Conservation (phyloP, 495 filamentous ascomycete genomes). For the Hyphodiscus hymeniophilus region DNA sequence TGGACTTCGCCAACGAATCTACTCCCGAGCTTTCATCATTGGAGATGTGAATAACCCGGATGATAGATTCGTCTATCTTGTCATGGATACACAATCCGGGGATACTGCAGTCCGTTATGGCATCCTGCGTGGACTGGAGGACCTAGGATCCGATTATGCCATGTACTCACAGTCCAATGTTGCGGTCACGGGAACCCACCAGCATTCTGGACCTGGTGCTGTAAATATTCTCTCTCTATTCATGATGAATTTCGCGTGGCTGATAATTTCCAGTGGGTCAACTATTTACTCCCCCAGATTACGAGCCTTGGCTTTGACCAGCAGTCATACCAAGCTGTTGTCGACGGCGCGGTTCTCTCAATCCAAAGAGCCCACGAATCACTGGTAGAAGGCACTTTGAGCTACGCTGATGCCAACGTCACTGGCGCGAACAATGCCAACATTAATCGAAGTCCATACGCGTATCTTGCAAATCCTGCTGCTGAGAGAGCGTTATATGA, state of each 20-base stretch:
- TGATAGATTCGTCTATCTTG: constrained; percentile 80
- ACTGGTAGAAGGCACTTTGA: constrained; percentile 50
- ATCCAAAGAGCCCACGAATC: constrained; percentile 78
- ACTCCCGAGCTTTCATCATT: constrained; percentile 85
- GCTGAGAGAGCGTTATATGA: constrained; percentile 67
- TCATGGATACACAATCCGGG: constrained; percentile 74
- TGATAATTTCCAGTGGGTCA: constrained; percentile 53
- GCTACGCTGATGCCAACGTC: constrained; percentile 28
- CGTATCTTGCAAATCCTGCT: constrained; percentile 83
- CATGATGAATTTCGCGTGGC: too few species aligned
- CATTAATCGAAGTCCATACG: constrained; percentile 77
- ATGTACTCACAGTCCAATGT: constrained; percentile 72
- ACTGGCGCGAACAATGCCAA: constrained; percentile 76
- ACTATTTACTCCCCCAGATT: constrained; percentile 91
- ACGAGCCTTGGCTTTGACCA: constrained; percentile 79
- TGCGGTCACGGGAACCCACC: constrained; percentile 87
- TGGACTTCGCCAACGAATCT: constrained; percentile 45
- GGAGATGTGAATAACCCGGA: constrained; percentile 57
- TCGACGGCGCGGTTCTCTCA: constrained; percentile 77
- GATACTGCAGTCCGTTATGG: constrained; percentile 87
- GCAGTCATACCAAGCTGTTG: constrained; percentile 84
- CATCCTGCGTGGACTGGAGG: constrained; percentile 63
- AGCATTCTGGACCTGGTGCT: constrained; percentile 84
- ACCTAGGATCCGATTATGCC: constrained; percentile 40
- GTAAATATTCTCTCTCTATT: background rate